Conservation (phyloP, 306 rosid genomes). For the Castanea crenata region DNA sequence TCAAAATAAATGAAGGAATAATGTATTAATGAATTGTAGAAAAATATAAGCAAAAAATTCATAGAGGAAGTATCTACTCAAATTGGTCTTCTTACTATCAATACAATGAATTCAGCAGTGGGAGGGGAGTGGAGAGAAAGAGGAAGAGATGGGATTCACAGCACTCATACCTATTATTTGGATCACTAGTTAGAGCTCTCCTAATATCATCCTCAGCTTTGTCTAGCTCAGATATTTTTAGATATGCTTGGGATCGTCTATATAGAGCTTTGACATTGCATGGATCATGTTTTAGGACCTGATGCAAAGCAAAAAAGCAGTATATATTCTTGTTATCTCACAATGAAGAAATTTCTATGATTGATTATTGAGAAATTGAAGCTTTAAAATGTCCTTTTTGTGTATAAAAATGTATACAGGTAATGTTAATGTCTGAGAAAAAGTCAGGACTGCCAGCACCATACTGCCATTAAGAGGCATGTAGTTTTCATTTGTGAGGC, state of each 20-base stretch:
- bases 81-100: too few relatives aligned
- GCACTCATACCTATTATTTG: conserved; percentile 50
- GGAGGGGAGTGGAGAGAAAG: too few relatives aligned
- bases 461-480: too few relatives aligned
- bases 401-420: not conserved
- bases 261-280: conserved; percentile 64
- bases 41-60: not conserved
- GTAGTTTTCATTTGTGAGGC: too few relatives aligned
- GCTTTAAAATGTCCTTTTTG: not conserved
- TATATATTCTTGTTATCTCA: not conserved
- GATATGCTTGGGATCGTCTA: conserved; percentile 62
- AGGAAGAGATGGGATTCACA: not conserved
- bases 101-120: too few relatives aligned
- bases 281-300: conserved; percentile 57
- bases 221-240: conserved; percentile 52
- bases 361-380: not conserved
- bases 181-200: conserved; percentile 54
- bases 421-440: too few relatives aligned
- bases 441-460: too few relatives aligned
- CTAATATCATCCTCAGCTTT: conserved; percentile 59
- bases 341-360: not conserved
- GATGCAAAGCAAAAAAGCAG: not conserved
- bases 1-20: conserved; percentile 11
- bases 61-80: not conserved
- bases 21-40: not conserved